Evolutionary conservation across 345 rosid genomes (phyloP), one percentile per base, ranked within the genome.

Genomic region (Heritiera littoralis): DNA sequence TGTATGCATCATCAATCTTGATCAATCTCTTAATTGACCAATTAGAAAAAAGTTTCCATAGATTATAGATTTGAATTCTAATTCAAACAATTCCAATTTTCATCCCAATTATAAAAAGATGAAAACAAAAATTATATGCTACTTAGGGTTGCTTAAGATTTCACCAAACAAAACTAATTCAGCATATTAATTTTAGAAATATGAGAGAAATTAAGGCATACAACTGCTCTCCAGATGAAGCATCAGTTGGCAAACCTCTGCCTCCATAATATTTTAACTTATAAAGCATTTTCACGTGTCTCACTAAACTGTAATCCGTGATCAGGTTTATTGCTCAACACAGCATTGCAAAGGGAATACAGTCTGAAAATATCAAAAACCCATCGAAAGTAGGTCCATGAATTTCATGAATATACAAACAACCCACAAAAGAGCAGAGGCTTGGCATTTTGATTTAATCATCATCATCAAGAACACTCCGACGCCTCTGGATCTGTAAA

Each of bases 401-500:
- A 61, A 45, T 68, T 46, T 54, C 66, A 49, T 15, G 52, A 59
- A 20, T 69, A 43, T 61, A 54, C 45, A 54, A 15, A 75, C 76
- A 68, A 46, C 68, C 79, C 56, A 71, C 56, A 28, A n/a, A 74
- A 38, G 58, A 23, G 10, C 61, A 32, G 54, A 69, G n/a, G 52
- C 66, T 73, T 52, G 70, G 71, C 17, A 76, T 46, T 79, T 79
- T 43, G 49, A 78, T 71, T 82, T 91, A 92, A 81, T 95, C 97
- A 48, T 93, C 98, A n/a, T 93, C 97, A 49, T 92, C 93, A 60
- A 92, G 87, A 61, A 95, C 96, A 81, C 86, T 93, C 56, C 97
- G 93, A 14, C 97, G 94, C 93, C 99, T 91, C 83, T 92, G 96
- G 84, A 95, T 95, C 99, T 95, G 94, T 66, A 81, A 72, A 74